phyloP scores from a whole-genome alignment of 208 protist genomes.

The Trypanosoma conorhini region DNA sequence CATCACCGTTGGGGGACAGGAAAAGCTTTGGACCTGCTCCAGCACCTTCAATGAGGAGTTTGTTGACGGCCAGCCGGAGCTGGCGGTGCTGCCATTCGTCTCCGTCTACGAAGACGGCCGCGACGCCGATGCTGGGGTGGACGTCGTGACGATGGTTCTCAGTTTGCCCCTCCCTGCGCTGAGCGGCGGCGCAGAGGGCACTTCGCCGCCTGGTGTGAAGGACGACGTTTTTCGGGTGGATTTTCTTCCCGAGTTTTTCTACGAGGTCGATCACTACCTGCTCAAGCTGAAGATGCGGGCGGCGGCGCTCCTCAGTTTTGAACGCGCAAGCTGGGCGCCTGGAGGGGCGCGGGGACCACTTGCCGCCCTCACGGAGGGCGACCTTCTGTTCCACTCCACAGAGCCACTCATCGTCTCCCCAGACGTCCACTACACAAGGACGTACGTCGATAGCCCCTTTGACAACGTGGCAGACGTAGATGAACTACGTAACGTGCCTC shows the following conservation, averaged over 20 bases:
- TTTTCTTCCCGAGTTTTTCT: constrained; percentile 83
- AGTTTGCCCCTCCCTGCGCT: constrained; percentile 59
- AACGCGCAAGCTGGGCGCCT: constrained; percentile 15
- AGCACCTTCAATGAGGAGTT: constrained; percentile 54
- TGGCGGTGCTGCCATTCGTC: constrained; percentile 58
- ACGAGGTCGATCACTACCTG: constrained; percentile 44
- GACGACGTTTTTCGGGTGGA: constrained; percentile 54
- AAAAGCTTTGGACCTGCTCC: constrained; percentile 80
- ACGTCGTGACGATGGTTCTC: constrained; percentile 49
- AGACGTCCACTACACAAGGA: constrained; percentile 47
- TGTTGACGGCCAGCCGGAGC: constrained; percentile 30
- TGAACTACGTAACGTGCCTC: constrained; percentile 52
- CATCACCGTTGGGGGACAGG: constrained; percentile 52
- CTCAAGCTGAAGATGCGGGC: constrained; percentile 68
- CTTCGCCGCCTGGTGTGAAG: constrained; percentile 23
- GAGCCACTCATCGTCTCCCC: constrained; percentile 47
- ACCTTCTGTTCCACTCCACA: constrained; percentile 62
- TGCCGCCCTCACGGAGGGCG: constrained; percentile 60
- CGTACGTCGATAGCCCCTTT: constrained; percentile 57
- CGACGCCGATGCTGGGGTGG: constrained; percentile 40
- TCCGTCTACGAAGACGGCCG: constrained; percentile 51
- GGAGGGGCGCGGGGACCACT: constrained; percentile 29
- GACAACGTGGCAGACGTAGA: constrained; percentile 24
- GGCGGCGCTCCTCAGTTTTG: constrained; percentile 60
- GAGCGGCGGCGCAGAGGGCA: neutral